Percentiles rank a stretch among this genome's conserved stretches.
These are phyloP conservation scores for Cardamine resedifolia DNA, from an alignment of 345 rosid genomes.

Conservation along the genomic window DNA sequence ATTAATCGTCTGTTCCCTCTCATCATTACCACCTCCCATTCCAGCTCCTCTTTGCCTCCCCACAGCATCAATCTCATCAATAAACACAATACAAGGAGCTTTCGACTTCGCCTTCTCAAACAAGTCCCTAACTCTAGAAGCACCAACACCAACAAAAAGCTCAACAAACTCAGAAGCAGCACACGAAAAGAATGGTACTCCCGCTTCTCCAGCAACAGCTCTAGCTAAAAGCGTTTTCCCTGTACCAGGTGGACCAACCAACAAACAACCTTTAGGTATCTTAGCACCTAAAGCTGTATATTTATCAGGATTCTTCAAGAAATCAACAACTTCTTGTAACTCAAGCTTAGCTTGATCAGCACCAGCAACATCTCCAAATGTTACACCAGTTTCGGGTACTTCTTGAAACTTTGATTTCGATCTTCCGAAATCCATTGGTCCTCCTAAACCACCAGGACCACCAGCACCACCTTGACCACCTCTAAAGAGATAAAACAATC, in stretches of 20 bases:
- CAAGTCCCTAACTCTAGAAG: constrained; percentile 84
- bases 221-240: constrained; percentile 86
- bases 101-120: constrained; percentile 82
- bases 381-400: constrained; percentile 81
- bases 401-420: constrained; percentile 83
- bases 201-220: constrained; percentile 92
- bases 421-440: constrained; percentile 86
- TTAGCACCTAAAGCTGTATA: constrained; percentile 84
- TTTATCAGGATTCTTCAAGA: constrained; percentile 81
- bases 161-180: constrained; percentile 87
- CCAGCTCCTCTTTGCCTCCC: constrained; percentile 97
- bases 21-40: constrained; percentile 91
- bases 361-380: constrained; percentile 79
- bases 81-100: constrained; percentile 81
- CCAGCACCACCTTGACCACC: constrained; percentile 66
- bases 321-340: constrained; percentile 81
- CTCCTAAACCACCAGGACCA: constrained; percentile 83
- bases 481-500: constrained; percentile 69
- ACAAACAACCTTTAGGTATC: constrained; percentile 78
- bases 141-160: constrained; percentile 86
- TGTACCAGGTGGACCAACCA: constrained; percentile 84
- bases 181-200: constrained; percentile 82
- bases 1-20: constrained; percentile 88
- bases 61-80: constrained; percentile 92
- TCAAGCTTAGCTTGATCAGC: constrained; percentile 86